These are phyloP conservation scores for Borealophlyctis nickersoniae DNA, from an alignment of 192 early-diverging fungal species.

Conservation along the genomic window DNA sequence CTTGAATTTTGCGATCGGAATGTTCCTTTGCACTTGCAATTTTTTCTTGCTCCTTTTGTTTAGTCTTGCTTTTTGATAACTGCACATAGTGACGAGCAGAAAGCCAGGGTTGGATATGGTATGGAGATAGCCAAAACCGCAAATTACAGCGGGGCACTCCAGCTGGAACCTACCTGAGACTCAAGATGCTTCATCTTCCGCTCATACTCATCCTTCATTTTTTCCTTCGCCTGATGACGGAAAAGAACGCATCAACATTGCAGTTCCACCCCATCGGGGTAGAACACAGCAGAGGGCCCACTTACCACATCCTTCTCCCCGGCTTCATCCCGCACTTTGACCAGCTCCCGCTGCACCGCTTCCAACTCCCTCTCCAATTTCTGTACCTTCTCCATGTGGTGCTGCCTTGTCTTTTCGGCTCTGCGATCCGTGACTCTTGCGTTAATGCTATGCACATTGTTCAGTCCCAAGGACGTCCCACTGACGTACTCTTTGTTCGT, in stretches of 20 bases:
- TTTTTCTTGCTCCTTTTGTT: conserved; percentile 38
- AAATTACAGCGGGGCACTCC: too few species aligned
- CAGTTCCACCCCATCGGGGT: background rate
- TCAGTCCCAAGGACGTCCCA: too few species aligned
- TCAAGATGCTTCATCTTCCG: conserved; percentile 38
- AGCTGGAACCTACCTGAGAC: conserved; percentile 19
- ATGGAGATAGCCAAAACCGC: too few species aligned
- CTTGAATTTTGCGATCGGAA: conserved; percentile 19
- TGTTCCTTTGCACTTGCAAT: conserved; percentile 34
- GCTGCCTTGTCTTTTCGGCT: conserved; percentile 37
- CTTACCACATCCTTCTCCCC: conserved; percentile 27
- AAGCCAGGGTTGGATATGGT: too few species aligned
- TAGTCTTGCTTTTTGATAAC: conserved; percentile 36
- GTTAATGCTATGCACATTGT: too few species aligned
- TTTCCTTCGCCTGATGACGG: conserved; percentile 19
- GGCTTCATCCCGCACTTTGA: conserved; percentile 18
- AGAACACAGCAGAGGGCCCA: background rate
- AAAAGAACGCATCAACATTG: background rate
- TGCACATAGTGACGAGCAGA: too few species aligned
- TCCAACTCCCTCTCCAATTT: conserved; percentile 42
- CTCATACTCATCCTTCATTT: conserved; percentile 46
- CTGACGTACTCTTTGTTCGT: conserved; percentile 38
- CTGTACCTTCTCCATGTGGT: conserved; percentile 20
- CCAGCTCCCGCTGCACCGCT: conserved; percentile 19
- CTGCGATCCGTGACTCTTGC: too few species aligned